Evolutionary conservation across 176 grass and related monocot species (phyloP), one percentile per base, ranked within the genome.

Genomic region (Echinochloa phyllopogon): DNA sequence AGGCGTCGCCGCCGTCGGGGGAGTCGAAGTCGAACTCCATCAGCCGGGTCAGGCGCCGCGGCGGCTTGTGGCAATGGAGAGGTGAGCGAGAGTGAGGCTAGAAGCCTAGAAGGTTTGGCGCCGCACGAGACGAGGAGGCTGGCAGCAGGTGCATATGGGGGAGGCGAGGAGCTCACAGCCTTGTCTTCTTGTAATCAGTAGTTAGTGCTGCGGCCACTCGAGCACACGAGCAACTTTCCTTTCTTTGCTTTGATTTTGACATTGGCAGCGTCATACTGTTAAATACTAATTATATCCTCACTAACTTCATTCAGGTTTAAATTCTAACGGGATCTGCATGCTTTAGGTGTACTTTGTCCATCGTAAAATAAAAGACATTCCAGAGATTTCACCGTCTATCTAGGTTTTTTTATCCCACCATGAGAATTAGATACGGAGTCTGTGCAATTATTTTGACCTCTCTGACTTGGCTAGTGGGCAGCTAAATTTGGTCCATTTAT

Each of bases 11-110:
- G 39, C 24, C 78, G 78, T 65, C 51, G 40, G 74, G 33, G 53
- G 57, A 60, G 57, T 60, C 57, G n/a, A 60, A 50, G 80, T 83
- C 69, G 76, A 89, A 48, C 60, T 89, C 82, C 82, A 89, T 84
- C 36, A 10, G 40, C 6, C 53, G 66, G 40, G 68, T 59, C 23
- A 37, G 39, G 67, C 40, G 52, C 24, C 23, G 80, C 66, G 69
- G 25, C 42, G 59, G 50, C 23, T 33, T 69, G 76, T 17, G 27
- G 61, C 29, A 49, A 27, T 21, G 74, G 4, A 23, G 51, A 42
- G 74, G 53, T 17, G 69, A 43, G 44, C 12, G 79, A 21, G 33
- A 7, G 75, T 1, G 57, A 60, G 57, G n/a, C n/a, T 58, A 44
- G 42, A 33, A 33, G 29, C 29, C 29, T 33, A 33, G n/a, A 21